Percentiles rank a stretch among this genome's conserved stretches.
Evolutionary conservation across 495 filamentous ascomycete genomes (phyloP).

Genomic region (Hypoxylon perforatum): DNA sequence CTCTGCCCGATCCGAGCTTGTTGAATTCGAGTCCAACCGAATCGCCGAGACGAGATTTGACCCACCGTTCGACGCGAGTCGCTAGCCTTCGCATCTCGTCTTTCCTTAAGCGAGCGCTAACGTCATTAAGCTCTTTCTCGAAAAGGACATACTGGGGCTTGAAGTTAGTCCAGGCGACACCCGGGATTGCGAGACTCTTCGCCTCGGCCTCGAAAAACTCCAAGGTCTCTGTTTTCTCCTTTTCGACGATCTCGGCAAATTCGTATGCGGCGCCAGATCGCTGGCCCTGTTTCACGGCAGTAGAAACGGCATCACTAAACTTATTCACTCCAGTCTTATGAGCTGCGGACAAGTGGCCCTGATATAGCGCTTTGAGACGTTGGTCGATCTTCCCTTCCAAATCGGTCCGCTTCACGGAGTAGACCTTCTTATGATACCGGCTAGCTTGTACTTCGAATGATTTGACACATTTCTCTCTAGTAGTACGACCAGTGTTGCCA

Average conservation of each 20-base stretch:
- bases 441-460: constrained; percentile 90
- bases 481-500: constrained; percentile 76
- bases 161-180: constrained; percentile 82
- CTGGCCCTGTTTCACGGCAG: constrained; percentile 84
- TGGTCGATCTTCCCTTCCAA: constrained; percentile 86
- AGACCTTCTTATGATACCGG: constrained; percentile 96
- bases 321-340: constrained; percentile 89
- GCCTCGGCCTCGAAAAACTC: constrained; percentile 82
- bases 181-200: constrained; percentile 75
- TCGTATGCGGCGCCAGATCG: constrained; percentile 91
- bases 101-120: constrained; percentile 81
- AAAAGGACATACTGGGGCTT: constrained; percentile 64
- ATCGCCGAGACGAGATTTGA: constrained; percentile 85
- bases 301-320: constrained; percentile 85
- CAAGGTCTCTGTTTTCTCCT: constrained; percentile 79
- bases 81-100: constrained; percentile 97
- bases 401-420: constrained; percentile 82
- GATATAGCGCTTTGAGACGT: constrained; percentile 86
- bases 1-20: constrained; percentile 86
- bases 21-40: constrained; percentile 95
- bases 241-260: constrained; percentile 91
- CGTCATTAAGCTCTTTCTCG: constrained; percentile 86
- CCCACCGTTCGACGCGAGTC: constrained; percentile 90
- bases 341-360: constrained; percentile 83
- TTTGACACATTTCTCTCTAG: constrained; percentile 79